These are phyloP conservation scores for Suhomyces bribrorum DNA, from an alignment of 1,139 yeast genomes.

Conservation along the genomic window DNA sequence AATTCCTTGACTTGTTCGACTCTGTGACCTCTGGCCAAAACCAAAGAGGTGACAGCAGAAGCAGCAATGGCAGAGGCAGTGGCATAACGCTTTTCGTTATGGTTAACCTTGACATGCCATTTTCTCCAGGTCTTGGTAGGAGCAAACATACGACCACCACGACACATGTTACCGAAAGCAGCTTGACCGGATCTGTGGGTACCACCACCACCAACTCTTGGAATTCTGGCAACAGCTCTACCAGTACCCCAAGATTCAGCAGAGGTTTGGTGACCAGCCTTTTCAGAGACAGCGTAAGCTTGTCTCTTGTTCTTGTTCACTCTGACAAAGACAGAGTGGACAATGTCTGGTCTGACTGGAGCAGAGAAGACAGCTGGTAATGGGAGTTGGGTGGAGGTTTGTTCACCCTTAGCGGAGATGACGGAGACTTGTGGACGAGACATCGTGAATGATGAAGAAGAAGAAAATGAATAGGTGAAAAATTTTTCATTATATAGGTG, in stretches of 20 bases:
- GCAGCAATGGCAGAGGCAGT: conserved; percentile 99
- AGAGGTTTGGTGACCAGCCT: conserved; percentile 99
- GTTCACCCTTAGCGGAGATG: conserved; percentile 84
- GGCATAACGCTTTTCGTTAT: conserved; percentile 99
- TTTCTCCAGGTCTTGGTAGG: conserved; percentile 99
- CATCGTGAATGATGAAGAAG: conserved; percentile 47
- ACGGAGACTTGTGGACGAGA: conserved; percentile 98
- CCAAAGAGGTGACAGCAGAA: conserved; percentile 96
- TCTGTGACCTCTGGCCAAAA: conserved; percentile 99
- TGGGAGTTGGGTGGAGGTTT: conserved; percentile 81
- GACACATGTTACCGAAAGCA: conserved; percentile 99
- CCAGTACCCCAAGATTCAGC: conserved; percentile 99
- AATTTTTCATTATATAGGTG: conserved; percentile 17
- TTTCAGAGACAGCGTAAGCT: conserved; percentile 98
- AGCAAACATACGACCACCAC: conserved; percentile 99
- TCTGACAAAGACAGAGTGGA: conserved; percentile 97
- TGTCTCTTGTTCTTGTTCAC: conserved; percentile 99
- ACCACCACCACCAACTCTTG: conserved; percentile 99
- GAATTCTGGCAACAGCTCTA: conserved; percentile 99
- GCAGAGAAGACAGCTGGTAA: conserved; percentile 99
- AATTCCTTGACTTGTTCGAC: conserved; percentile 98
- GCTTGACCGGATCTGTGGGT: conserved; percentile 99
- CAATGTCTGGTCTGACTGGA: conserved; percentile 99
- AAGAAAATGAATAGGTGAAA: conserved; percentile 18
- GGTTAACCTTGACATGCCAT: conserved; percentile 99